Evolutionary conservation across 164 flowering plant genomes (phyloP).

Genomic region (Sextonia rubra): DNA sequence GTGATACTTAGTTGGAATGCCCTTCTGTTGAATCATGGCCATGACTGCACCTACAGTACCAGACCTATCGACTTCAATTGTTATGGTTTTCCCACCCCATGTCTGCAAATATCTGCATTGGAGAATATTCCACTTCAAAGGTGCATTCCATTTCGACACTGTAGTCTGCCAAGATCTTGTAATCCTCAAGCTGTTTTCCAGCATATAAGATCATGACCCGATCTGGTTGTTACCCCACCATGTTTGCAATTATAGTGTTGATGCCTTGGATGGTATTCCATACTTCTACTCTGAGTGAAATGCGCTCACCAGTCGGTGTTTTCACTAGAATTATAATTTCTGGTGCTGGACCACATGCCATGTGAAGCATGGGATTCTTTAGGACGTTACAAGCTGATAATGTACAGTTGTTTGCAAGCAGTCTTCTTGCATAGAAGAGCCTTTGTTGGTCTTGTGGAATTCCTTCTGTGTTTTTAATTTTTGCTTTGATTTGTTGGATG

Average conservation of each 20-base stretch:
- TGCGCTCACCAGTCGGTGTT: constrained; percentile 1
- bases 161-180: constrained; percentile 11
- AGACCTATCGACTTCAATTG: not conserved
- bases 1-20: not conserved
- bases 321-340: constrained; percentile 14
- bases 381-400: constrained; percentile 12
- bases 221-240: constrained; percentile 1
- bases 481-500: constrained; percentile 17
- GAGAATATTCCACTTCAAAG: not conserved
- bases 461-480: constrained; percentile 17
- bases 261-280: constrained; percentile 12
- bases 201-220: constrained; percentile 1
- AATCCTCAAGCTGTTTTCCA: constrained; percentile 19
- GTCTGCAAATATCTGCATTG: not conserved
- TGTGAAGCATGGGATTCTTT: constrained; percentile 11
- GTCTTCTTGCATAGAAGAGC: constrained; percentile 19
- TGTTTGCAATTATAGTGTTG: constrained; percentile 16
- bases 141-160: constrained; percentile 14
- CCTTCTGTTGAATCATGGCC: constrained; percentile 3
- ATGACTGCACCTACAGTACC: not conserved
- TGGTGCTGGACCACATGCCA: constrained; percentile 9
- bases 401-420: constrained; percentile 20
- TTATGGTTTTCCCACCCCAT: not conserved
- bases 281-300: constrained; percentile 8
- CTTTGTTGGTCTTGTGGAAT: constrained; percentile 2